Evolutionary conservation across 2,329 filamentous ascomycete species (phyloP).

Genomic region (Capronia americana): DNA sequence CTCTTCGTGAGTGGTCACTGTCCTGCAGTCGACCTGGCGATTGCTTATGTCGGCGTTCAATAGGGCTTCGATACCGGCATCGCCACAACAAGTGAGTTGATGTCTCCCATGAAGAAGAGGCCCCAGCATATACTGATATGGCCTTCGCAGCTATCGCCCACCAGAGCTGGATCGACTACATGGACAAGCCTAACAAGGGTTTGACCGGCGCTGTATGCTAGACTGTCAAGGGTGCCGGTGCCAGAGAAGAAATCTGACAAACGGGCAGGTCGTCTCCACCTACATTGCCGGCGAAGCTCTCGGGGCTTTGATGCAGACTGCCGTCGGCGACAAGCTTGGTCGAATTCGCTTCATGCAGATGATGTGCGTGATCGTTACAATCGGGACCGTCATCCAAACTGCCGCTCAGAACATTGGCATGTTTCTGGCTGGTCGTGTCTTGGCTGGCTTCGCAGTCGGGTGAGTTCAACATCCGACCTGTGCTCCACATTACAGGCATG

Average conservation of each 20-base stretch:
- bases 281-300: conserved; percentile 67
- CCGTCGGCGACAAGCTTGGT: conserved; percentile 60
- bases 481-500: conserved; percentile 69
- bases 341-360: conserved; percentile 56
- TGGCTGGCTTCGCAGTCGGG: conserved; percentile 78
- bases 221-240: not conserved
- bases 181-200: conserved; percentile 61
- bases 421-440: conserved; percentile 74
- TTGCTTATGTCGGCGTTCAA: not conserved
- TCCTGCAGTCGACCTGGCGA: not conserved
- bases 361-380: conserved; percentile 72
- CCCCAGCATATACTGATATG: conserved; percentile 41
- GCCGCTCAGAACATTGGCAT: conserved; percentile 61
- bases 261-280: conserved; percentile 58
- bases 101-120: conserved; percentile 36
- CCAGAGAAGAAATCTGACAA: not conserved
- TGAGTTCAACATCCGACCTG: conserved; percentile 67
- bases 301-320: conserved; percentile 61
- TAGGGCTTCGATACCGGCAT: conserved; percentile 67
- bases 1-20: conserved; percentile 57
- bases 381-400: conserved; percentile 73
- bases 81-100: conserved; percentile 57
- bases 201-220: conserved; percentile 59
- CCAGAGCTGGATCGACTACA: conserved; percentile 65
- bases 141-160: conserved; percentile 58